Conservation (phyloP, 768 basidiomycete genomes). For the Mycena filopes region DNA sequence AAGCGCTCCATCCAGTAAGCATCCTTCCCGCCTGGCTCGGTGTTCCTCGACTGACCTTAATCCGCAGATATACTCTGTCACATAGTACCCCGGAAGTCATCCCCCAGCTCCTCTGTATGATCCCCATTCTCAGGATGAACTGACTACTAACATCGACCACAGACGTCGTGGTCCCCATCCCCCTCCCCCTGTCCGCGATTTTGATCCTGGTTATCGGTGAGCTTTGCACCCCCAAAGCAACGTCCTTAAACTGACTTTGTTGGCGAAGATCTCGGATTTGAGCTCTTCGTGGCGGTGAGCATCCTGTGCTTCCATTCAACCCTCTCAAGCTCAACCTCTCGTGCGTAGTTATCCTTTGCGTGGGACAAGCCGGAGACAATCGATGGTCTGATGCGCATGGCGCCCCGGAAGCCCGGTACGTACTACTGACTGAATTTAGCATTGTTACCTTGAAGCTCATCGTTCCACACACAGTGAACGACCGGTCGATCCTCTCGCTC, state of each 20-base stretch:
- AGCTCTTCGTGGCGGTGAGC: constrained; percentile 72
- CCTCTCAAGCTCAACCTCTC: background rate
- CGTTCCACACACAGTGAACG: constrained; percentile 58
- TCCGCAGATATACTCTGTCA: constrained; percentile 65
- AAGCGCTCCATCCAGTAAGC: constrained; percentile 76
- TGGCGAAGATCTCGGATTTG: constrained; percentile 72
- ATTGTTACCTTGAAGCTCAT: background rate
- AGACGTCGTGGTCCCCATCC: constrained; percentile 78
- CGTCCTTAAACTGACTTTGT: background rate
- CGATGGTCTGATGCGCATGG: constrained; percentile 75
- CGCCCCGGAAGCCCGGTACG: constrained; percentile 72
- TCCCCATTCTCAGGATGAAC: background rate
- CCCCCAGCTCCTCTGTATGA: constrained; percentile 73
- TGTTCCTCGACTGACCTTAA: background rate
- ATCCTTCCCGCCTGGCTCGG: background rate
- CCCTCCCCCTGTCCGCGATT: constrained; percentile 73
- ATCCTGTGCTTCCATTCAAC: background rate
- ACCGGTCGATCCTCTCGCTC: constrained; percentile 60
- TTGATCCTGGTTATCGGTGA: constrained; percentile 76
- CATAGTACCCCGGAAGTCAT: constrained; percentile 79
- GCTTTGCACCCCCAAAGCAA: constrained; percentile 23
- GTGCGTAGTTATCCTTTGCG: constrained; percentile 74
- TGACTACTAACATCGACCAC: constrained; percentile 9
- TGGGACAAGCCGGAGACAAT: constrained; percentile 76
- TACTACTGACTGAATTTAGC: background rate